A percentile compares a stretch with the other conserved stretches of the same genome.
Evolutionary conservation across 345 rosid genomes (phyloP).

Genomic region (Excoecaria agallocha): DNA sequence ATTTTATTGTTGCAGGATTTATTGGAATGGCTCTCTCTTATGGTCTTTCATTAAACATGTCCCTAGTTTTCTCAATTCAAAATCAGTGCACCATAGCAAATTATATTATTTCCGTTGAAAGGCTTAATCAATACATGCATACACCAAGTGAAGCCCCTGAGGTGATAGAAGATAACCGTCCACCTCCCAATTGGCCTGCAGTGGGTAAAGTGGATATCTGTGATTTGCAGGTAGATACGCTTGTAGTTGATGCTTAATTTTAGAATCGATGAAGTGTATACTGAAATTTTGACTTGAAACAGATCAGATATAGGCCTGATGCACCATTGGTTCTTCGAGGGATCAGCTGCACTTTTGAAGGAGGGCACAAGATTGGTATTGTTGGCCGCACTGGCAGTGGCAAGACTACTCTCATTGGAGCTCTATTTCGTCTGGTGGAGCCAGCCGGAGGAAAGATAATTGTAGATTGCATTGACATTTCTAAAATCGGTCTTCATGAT

Average conservation of each 20-base stretch:
- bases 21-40: conserved; percentile 98
- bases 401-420: conserved; percentile 86
- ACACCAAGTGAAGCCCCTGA: conserved; percentile 87
- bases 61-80: conserved; percentile 75
- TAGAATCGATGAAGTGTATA: background rate
- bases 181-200: conserved; percentile 76
- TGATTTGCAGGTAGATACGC: conserved; percentile 59
- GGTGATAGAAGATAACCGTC: conserved; percentile 66
- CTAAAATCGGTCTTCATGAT: conserved; percentile 78
- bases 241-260: background rate
- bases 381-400: conserved; percentile 98
- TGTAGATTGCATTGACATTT: conserved; percentile 80
- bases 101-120: conserved; percentile 87
- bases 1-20: conserved; percentile 59
- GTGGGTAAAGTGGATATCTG: conserved; percentile 79
- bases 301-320: conserved; percentile 73
- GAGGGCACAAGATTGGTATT: conserved; percentile 91
- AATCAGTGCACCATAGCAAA: conserved; percentile 84
- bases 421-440: conserved; percentile 87
- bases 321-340: conserved; percentile 76
- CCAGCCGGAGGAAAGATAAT: conserved; percentile 78
- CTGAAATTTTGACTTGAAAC: conserved; percentile 24
- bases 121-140: conserved; percentile 89
- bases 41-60: conserved; percentile 78
- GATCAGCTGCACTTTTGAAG: conserved; percentile 75